Conservation (phyloP, 371 early-diverging fungal genomes). For the Capniomyces stellatus region DNA sequence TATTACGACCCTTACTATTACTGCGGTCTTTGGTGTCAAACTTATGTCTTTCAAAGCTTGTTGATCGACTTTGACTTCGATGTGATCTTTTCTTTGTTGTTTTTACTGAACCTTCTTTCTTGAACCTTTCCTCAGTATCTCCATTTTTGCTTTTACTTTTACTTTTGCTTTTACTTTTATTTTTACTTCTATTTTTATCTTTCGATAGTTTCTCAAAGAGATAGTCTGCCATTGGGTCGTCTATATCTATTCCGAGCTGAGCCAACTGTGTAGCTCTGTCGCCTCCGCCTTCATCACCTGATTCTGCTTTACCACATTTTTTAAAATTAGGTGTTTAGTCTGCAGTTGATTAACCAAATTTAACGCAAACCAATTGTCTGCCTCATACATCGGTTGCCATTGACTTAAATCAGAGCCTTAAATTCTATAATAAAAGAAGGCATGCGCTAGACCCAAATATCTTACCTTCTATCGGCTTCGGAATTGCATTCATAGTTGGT, state of each 20-base stretch:
- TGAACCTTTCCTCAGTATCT: background rate
- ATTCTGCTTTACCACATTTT: no score
- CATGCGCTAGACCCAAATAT: no score
- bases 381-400: no score
- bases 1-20: background rate
- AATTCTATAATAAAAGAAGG: no score
- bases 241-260: slow-evolving; percentile 36
- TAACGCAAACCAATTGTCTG: no score
- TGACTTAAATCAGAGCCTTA: no score
- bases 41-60: no score
- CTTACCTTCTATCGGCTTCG: slow-evolving; percentile 33
- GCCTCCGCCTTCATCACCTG: slow-evolving; percentile 19
- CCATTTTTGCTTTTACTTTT: slow-evolving; percentile 8
- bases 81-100: background rate
- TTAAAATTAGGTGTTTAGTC: no score
- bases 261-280: slow-evolving; percentile 18
- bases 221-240: slow-evolving; percentile 66
- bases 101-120: background rate
- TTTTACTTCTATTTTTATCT: slow-evolving; percentile 23
- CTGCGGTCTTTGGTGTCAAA: background rate
- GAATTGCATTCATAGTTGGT: slow-evolving; percentile 41
- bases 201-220: slow-evolving; percentile 35
- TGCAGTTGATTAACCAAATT: no score
- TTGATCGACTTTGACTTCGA: background rate
- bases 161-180: slow-evolving; percentile 25